Evolutionary conservation across 495 filamentous ascomycete species (phyloP).

Genomic region (Chaetomium fimeti): DNA sequence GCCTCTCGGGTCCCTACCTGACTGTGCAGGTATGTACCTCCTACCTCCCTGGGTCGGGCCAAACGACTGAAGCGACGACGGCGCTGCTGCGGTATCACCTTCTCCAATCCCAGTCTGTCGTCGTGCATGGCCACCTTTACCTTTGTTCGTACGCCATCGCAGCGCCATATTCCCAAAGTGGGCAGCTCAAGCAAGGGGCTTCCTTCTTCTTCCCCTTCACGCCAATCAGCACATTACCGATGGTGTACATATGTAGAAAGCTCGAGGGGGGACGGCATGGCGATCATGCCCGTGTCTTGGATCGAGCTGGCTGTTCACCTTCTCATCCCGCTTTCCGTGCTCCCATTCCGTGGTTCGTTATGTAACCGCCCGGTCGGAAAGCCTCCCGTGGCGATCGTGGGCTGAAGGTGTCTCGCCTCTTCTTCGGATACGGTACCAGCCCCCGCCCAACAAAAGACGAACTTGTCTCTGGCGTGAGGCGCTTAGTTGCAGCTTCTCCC

Average conservation of each 20-base stretch:
- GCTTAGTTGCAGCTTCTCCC: conserved; percentile 5
- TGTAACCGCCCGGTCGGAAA: conserved; percentile 10
- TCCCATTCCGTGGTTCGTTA: background rate
- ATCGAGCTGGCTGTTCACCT: conserved; percentile 3
- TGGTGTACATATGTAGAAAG: background rate
- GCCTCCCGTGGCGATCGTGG: conserved; percentile 9
- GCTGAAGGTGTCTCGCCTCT: conserved; percentile 9
- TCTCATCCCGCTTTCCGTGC: background rate
- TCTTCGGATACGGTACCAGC: background rate
- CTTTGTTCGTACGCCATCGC: background rate
- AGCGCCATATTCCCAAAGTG: background rate
- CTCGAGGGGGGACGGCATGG: background rate
- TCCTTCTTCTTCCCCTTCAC: background rate
- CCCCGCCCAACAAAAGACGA: background rate
- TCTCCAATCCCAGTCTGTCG: conserved; percentile 14
- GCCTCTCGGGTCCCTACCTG: background rate
- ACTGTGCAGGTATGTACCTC: background rate
- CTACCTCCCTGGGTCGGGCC: background rate
- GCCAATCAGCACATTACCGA: background rate
- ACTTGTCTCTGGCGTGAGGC: background rate
- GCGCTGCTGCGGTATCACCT: conserved; percentile 13
- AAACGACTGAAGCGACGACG: background rate
- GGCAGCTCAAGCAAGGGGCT: background rate
- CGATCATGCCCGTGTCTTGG: conserved; percentile 13
- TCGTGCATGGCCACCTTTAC: conserved; percentile 8